Conservation (phyloP, 2,329 filamentous ascomycete genomes). For the Hyphodiscus sp. region DNA sequence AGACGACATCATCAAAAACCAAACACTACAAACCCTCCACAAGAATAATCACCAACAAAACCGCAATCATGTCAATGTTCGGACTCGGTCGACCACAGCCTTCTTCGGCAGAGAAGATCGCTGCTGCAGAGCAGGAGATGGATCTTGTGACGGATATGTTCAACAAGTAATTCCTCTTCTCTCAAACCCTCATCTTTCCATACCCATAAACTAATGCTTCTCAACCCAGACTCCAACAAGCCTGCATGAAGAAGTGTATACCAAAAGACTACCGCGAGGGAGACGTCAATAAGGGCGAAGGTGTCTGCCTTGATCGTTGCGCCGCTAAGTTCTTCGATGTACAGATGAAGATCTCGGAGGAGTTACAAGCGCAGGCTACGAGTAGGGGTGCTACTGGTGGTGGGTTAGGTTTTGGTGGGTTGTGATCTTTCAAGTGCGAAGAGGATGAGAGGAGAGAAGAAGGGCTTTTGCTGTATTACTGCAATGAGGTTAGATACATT, state of each 20-base stretch:
- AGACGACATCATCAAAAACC: not conserved
- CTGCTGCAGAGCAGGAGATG: conserved; percentile 91
- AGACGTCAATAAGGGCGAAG: conserved; percentile 98
- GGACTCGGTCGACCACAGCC: conserved; percentile 73
- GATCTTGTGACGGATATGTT: conserved; percentile 98
- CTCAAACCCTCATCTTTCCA: not conserved
- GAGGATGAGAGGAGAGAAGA: not conserved
- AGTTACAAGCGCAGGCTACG: not conserved
- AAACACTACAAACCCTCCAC: not conserved
- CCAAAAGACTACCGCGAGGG: conserved; percentile 88
- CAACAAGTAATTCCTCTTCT: conserved; percentile 64
- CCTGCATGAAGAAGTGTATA: conserved; percentile 91
- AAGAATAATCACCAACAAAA: not conserved
- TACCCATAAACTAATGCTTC: conserved; percentile 7
- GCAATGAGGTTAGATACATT: not conserved
- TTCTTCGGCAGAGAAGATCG: conserved; percentile 94
- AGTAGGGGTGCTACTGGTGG: conserved; percentile 44
- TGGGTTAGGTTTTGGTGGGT: conserved; percentile 41
- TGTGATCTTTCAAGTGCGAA: conserved; percentile 26
- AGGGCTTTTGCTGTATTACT: not conserved
- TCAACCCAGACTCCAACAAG: conserved; percentile 64
- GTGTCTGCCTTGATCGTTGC: conserved; percentile 95
- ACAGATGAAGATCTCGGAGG: conserved; percentile 90
- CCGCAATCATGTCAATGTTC: conserved; percentile 61
- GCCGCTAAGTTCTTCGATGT: conserved; percentile 98